phyloP scores from a whole-genome alignment of 225 moss, liverwort and hornwort species.

The Pleurozium schreberi region DNA sequence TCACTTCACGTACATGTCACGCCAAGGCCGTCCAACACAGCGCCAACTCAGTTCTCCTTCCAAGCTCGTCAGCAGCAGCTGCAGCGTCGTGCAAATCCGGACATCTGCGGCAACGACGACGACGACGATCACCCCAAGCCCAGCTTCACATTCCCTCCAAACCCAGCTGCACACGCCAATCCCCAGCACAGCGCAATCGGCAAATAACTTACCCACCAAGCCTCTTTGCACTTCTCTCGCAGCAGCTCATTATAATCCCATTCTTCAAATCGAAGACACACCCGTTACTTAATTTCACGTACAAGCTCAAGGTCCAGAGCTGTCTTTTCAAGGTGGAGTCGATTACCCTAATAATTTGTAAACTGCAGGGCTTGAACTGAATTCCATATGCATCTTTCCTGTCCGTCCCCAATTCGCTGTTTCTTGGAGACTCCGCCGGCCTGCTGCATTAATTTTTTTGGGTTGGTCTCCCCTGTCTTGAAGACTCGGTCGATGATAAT shows the following conservation, averaged over 20 bases:
- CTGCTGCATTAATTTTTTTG: not conserved
- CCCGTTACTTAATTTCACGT: not conserved
- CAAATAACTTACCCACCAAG: not conserved
- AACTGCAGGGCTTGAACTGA: not conserved
- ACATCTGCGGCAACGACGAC: not conserved
- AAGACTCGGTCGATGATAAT: not conserved
- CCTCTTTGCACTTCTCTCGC: not conserved
- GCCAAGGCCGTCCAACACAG: not conserved
- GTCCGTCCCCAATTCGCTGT: not conserved
- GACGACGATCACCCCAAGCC: not conserved
- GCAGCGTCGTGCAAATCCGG: not conserved
- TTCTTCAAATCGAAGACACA: not conserved
- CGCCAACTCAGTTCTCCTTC: not conserved
- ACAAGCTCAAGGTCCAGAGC: not conserved
- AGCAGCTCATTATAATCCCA: not conserved
- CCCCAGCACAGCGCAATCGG: not conserved
- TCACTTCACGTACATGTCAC: not conserved
- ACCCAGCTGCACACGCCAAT: not conserved
- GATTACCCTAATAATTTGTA: not conserved
- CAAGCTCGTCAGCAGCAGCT: not conserved
- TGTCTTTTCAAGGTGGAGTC: not conserved
- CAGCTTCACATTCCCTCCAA: not conserved
- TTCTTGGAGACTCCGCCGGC: not conserved
- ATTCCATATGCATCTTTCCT: not conserved
- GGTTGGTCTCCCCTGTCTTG: not conserved